phyloP scores from a whole-genome alignment of 495 filamentous ascomycete species.

The Cudoniella acicularis region DNA sequence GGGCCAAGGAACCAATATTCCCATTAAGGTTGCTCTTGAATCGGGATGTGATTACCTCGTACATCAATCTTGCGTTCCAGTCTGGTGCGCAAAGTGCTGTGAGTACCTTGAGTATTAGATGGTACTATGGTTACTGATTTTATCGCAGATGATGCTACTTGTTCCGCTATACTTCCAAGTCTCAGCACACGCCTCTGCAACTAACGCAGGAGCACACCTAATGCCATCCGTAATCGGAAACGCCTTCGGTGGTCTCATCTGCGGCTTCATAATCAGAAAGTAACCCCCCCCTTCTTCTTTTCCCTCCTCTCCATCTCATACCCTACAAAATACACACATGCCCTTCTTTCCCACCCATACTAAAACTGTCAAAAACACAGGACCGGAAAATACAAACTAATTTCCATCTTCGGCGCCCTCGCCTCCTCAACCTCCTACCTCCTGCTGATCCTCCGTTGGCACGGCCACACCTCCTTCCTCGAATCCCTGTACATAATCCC shows the following conservation, averaged over 20 bases:
- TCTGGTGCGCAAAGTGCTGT: constrained; percentile 36
- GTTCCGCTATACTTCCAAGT: constrained; percentile 71
- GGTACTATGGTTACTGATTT: constrained; percentile 46
- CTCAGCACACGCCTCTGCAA: constrained; percentile 49
- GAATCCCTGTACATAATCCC: constrained; percentile 64
- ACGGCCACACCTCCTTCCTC: constrained; percentile 53
- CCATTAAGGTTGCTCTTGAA: constrained; percentile 53
- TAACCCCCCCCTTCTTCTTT: constrained; percentile 22
- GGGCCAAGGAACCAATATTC: constrained; percentile 60
- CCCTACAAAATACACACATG: too few species aligned
- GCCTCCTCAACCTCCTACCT: constrained; percentile 48
- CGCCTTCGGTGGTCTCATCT: constrained; percentile 56
- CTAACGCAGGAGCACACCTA: constrained; percentile 56
- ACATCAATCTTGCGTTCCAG: constrained; percentile 38
- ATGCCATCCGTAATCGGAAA: constrained; percentile 65
- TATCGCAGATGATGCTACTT: constrained; percentile 42
- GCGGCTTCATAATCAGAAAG: constrained; percentile 53
- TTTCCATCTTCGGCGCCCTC: constrained; percentile 49
- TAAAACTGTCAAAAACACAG: too few species aligned
- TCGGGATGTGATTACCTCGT: constrained; percentile 51
- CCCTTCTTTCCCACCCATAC: too few species aligned
- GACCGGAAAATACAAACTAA: constrained; percentile 56
- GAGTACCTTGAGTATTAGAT: constrained; percentile 32
- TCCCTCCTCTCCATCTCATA: constrained; percentile 34
- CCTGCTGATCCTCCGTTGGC: constrained; percentile 57